A percentile compares a stretch with the other conserved stretches of the same genome.
These are phyloP conservation scores for Ustilago lituana DNA, from an alignment of 1,284 basidiomycete species.

Conservation along the genomic window DNA sequence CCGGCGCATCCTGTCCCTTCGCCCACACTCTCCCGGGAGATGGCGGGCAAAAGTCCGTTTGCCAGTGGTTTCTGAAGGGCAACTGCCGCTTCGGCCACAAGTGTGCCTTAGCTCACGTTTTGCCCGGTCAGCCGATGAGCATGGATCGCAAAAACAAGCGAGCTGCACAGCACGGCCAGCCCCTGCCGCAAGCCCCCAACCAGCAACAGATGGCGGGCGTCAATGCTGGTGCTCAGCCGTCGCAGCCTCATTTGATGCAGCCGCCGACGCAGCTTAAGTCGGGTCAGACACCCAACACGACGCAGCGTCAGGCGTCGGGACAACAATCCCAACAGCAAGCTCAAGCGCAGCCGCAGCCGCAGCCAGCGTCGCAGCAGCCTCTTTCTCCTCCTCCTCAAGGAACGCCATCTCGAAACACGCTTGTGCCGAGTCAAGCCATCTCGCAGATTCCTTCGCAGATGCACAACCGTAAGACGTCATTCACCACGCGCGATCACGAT, in stretches of 20 bases:
- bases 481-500: constrained; percentile 79
- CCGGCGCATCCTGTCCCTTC: constrained; percentile 93
- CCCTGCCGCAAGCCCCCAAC: constrained; percentile 33
- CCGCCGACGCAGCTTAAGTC: constrained; percentile 2
- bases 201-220: constrained; percentile 8
- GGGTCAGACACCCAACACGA: not conserved
- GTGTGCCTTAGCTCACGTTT: constrained; percentile 82
- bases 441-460: constrained; percentile 15
- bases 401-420: constrained; percentile 1
- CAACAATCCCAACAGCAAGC: constrained; percentile 16
- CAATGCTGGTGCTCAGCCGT: not conserved
- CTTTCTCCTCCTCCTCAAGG: constrained; percentile 17
- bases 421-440: constrained; percentile 9
- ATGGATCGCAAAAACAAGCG: constrained; percentile 99
- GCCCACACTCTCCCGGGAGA: constrained; percentile 75
- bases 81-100: constrained; percentile 99
- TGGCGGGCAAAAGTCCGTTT: constrained; percentile 78
- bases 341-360: not conserved
- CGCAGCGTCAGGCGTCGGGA: constrained; percentile 15
- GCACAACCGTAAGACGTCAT: constrained; percentile 68
- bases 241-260: constrained; percentile 3
- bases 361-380: not conserved
- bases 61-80: constrained; percentile 86
- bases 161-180: constrained; percentile 76
- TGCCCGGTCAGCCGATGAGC: constrained; percentile 82